Base-by-base conservation (phyloP, 2,329 filamentous ascomycete species). In the Epichloe typhina region DNA sequence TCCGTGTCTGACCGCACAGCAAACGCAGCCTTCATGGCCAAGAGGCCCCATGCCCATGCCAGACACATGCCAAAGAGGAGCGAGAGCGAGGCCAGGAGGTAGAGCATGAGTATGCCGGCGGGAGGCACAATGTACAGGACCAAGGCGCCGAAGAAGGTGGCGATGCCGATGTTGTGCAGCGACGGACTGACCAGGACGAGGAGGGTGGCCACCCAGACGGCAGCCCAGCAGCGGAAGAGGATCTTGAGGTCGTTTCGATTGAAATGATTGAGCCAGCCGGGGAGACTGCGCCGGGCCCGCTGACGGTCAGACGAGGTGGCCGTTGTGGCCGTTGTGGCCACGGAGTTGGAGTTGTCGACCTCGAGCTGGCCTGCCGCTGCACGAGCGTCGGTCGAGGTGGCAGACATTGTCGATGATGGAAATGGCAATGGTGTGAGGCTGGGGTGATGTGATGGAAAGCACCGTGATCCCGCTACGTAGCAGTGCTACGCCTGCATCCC, bases 31-130 rank as follows among this genome's bases (percentile, higher is more conserved):
- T 73, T 72, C 71, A 73, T 75, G 0, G 66, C 62, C 44, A 75
- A 60, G 2, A 73, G 61, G 3, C 73, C 73, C 73, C 73, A 76
- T 5, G 64, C 71, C 72, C 73, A 75, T 4, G 67, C 72, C 0
- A 73, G 56, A 35, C 64, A 69, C 58, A 75, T 72, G 17, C 73
- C 73, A 2, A 74, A 12, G 3, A 75, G 58, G 4, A 75, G 59
- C 0, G 73, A 69, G 1, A 72, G 37, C 0, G 65, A 59, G 9
- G 61, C 69, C 5, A 76, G 60, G 2, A 76, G 54, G 52, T 71
- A 72, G 39, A 75, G 59, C 37, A 72, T 69, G 1, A 75, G 56
- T 13, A 74, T 73, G 3, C 67, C 66, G 2, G 67, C 65, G 0
- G 72, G 72, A 0, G 73, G 72, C 0, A 69, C 63, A 23, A 75